Percentiles rank a stretch among this genome's conserved stretches.
These are phyloP conservation scores for Collybia mongolica DNA, from an alignment of 768 basidiomycete species.

Conservation along the genomic window DNA sequence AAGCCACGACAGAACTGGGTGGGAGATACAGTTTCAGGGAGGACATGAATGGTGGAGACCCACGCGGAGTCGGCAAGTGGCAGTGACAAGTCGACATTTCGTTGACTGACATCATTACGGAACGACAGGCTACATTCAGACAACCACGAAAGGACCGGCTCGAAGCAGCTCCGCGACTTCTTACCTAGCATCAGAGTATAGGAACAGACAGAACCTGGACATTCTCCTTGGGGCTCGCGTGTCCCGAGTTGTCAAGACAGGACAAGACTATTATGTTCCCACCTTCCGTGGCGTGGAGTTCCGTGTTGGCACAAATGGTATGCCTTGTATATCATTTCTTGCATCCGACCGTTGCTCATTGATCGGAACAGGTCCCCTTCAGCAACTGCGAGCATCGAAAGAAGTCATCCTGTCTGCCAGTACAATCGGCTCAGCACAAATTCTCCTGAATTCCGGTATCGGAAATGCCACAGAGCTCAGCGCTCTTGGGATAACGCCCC, in stretches of 20 bases:
- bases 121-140: conserved; percentile 10
- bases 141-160: conserved; percentile 8
- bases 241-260: conserved; percentile 14
- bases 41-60: conserved; percentile 20
- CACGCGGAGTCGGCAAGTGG: conserved; percentile 20
- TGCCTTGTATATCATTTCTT: background rate
- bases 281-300: conserved; percentile 13
- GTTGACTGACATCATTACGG: background rate
- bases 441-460: conserved; percentile 26
- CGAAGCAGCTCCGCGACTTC: conserved; percentile 19
- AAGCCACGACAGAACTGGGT: conserved; percentile 25
- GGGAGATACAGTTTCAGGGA: conserved; percentile 19
- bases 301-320: conserved; percentile 2
- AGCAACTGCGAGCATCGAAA: conserved; percentile 20
- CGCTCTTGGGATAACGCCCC: conserved; percentile 9
- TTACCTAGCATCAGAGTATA: conserved; percentile 16
- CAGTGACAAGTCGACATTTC: background rate
- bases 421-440: conserved; percentile 24
- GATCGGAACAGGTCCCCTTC: conserved; percentile 5
- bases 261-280: conserved; percentile 5
- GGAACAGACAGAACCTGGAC: conserved; percentile 17
- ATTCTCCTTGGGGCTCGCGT: conserved; percentile 15
- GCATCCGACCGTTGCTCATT: no score
- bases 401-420: conserved; percentile 32
- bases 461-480: conserved; percentile 16